Conservation (phyloP, 805 yeast species). For the Candida coquimbonensis region DNA sequence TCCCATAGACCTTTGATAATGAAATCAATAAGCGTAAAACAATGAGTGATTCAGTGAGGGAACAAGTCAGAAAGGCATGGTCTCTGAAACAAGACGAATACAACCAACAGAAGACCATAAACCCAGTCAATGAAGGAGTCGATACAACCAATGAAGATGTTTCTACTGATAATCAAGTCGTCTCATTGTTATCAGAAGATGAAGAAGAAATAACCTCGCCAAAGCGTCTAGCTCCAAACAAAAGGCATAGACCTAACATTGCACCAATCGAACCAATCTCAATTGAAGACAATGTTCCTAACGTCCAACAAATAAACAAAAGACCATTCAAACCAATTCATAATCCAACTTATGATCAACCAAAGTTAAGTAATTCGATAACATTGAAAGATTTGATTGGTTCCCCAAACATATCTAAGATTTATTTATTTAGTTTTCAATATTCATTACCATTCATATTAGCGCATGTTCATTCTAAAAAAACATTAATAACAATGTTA, state of each 20-base stretch:
- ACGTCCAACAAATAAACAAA: background rate
- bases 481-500: slow-evolving; percentile 19
- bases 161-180: background rate
- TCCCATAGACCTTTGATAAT: too few relatives aligned
- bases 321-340: slow-evolving; percentile 19
- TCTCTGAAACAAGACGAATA: too few relatives aligned
- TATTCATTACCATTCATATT: slow-evolving; percentile 36
- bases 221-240: background rate
- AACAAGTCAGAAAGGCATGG: too few relatives aligned
- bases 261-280: background rate
- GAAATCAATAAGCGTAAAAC: too few relatives aligned
- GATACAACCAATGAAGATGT: background rate
- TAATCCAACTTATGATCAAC: slow-evolving; percentile 13
- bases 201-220: background rate
- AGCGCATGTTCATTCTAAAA: slow-evolving; percentile 5
- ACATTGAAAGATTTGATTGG: slow-evolving; percentile 28
- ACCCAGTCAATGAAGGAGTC: slow-evolving; percentile 10
- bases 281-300: too few relatives aligned
- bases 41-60: background rate
- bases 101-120: too few relatives aligned
- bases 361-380: slow-evolving; percentile 16
- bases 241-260: background rate
- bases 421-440: slow-evolving; percentile 44
- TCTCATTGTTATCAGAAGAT: slow-evolving; percentile 4
- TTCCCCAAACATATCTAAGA: slow-evolving; percentile 25